Percentiles rank a stretch among this genome's conserved stretches.
Conservation (phyloP, 2,329 filamentous ascomycete species). For the Whalleya microplaca region DNA sequence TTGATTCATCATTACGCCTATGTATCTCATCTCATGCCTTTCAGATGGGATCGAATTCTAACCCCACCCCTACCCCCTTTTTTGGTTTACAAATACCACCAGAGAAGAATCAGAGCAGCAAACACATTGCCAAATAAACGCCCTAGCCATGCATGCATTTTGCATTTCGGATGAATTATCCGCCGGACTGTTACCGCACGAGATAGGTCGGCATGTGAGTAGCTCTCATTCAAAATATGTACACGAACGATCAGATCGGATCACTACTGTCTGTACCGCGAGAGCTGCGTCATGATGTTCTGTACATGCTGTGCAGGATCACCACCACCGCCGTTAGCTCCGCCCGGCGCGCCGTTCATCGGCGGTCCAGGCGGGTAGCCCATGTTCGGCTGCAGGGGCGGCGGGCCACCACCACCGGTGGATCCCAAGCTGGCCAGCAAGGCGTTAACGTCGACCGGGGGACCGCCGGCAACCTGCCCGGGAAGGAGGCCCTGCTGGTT, state of each 20-base stretch:
- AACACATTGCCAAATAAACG: too few relatives aligned
- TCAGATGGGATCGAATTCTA: too few relatives aligned
- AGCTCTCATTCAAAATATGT: neutral
- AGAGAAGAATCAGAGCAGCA: too few relatives aligned
- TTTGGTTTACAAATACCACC: too few relatives aligned
- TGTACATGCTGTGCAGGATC: slow-evolving; percentile 61
- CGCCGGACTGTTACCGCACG: neutral
- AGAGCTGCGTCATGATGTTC: slow-evolving; percentile 75
- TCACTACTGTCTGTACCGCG: slow-evolving; percentile 67
- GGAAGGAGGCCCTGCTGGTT: slow-evolving; percentile 30
- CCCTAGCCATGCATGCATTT: neutral
- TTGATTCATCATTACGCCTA: too few relatives aligned
- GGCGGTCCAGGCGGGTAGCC: slow-evolving; percentile 35
- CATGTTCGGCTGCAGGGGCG: slow-evolving; percentile 29
- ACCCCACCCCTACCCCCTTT: too few relatives aligned
- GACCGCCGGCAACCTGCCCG: slow-evolving; percentile 37
- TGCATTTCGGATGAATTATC: too few relatives aligned
- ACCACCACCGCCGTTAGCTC: slow-evolving; percentile 35
- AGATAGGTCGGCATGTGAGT: too few relatives aligned
- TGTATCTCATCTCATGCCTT: too few relatives aligned
- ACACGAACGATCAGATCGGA: slow-evolving; percentile 15
- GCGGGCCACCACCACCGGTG: slow-evolving; percentile 35
- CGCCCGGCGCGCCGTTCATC: slow-evolving; percentile 29
- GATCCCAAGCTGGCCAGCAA: slow-evolving; percentile 34
- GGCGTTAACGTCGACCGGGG: slow-evolving; percentile 30